phyloP scores from a whole-genome alignment of 441 rosid genomes.

The Erysimum pusillum region DNA sequence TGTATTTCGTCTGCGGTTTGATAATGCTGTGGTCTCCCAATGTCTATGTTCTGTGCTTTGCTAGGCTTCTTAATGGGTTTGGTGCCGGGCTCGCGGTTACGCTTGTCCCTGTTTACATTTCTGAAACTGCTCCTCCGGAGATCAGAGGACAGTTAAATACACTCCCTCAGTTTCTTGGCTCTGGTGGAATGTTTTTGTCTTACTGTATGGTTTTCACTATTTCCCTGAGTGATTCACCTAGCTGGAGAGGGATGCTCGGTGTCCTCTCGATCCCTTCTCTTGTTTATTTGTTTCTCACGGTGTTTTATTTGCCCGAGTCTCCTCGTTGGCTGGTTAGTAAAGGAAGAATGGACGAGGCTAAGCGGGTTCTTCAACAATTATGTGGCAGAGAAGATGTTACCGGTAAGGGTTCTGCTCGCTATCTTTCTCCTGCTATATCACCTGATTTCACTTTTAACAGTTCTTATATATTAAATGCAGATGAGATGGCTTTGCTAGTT shows the following conservation, averaged over 20 bases:
- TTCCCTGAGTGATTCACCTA: conserved; percentile 63
- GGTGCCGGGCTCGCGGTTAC: conserved; percentile 81
- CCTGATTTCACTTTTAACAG: background rate
- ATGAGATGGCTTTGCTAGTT: conserved; percentile 83
- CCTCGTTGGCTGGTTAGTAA: conserved; percentile 89
- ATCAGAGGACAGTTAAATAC: conserved; percentile 77
- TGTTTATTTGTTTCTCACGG: conserved; percentile 56
- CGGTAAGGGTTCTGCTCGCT: conserved; percentile 50
- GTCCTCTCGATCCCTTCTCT: conserved; percentile 74
- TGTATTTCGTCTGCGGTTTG: conserved; percentile 74
- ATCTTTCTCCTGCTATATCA: background rate
- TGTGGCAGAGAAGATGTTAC: conserved; percentile 84
- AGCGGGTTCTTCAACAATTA: conserved; percentile 69
- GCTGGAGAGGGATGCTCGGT: conserved; percentile 83
- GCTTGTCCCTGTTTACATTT: conserved; percentile 77
- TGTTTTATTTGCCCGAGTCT: conserved; percentile 79
- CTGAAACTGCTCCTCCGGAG: conserved; percentile 82
- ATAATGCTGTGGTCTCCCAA: conserved; percentile 81
- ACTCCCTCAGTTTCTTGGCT: conserved; percentile 77
- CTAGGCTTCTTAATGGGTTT: conserved; percentile 76
- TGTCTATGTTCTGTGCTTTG: conserved; percentile 70
- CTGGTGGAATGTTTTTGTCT: conserved; percentile 78
- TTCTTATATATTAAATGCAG: conserved; percentile 45
- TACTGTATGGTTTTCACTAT: conserved; percentile 80
- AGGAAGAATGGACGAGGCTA: conserved; percentile 78